Conservation (phyloP, 805 yeast species). For the Priceomyces fermenticarens region DNA sequence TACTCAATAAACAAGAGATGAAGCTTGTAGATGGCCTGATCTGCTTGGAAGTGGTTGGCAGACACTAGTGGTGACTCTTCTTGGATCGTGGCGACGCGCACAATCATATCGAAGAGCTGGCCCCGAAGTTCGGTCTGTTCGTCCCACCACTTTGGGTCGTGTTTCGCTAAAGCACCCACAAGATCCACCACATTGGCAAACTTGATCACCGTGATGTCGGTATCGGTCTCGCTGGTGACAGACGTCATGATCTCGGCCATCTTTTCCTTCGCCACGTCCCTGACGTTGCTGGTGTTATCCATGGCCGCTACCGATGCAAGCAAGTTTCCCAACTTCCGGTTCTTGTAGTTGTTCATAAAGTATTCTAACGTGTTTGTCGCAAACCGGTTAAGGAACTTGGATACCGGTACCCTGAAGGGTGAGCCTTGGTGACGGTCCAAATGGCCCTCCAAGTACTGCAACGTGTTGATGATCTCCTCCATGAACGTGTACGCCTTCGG, state of each 20-base stretch:
- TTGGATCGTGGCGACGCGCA: conserved; percentile 42
- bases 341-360: conserved; percentile 63
- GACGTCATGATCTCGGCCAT: conserved; percentile 47
- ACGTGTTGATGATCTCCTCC: conserved; percentile 77
- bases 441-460: conserved; percentile 75
- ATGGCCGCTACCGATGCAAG: conserved; percentile 63
- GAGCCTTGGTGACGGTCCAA: conserved; percentile 81
- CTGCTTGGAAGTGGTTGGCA: conserved; percentile 64
- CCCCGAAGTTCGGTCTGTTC: conserved; percentile 46
- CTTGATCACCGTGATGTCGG: conserved; percentile 56
- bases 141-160: conserved; percentile 58
- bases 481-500: conserved; percentile 88
- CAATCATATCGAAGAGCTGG: conserved; percentile 40
- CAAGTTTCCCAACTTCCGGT: conserved; percentile 62
- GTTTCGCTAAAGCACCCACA: conserved; percentile 48
- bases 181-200: conserved; percentile 74
- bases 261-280: conserved; percentile 53
- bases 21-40: conserved; percentile 62
- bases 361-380: conserved; percentile 70
- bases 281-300: conserved; percentile 53
- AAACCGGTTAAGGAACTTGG: conserved; percentile 80
- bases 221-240: conserved; percentile 46
- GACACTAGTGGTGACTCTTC: conserved; percentile 48
- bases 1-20: conserved; percentile 41
- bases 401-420: conserved; percentile 89